Base-by-base conservation (phyloP, 257 asterid species). In the Solanum pimpinellifolium region DNA sequence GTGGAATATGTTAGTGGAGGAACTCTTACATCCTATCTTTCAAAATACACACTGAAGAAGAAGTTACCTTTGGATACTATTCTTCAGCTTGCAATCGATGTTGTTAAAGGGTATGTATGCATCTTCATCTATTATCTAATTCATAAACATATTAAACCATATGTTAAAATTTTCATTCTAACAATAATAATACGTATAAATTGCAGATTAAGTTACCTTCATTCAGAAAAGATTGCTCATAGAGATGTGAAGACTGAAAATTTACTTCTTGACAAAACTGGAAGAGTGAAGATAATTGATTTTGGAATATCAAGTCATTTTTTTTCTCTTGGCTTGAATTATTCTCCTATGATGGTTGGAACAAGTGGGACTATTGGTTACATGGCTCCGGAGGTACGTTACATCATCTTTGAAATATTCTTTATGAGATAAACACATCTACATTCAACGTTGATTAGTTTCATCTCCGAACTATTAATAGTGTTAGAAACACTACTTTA, bases 331-430 rank as follows among this genome's bases (percentile, higher is more conserved):
- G 78, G 85, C 7, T 8, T 70, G 77, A 2, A 33, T 18, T 31
- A 70, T 44, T 56, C 82, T 18, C 21, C 18, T 27, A 73, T 66
- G 49, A 83, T 88, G 88, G 87, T 84, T 0, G 87, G 65, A 42
- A 31, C 21, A 13, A 25, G 56, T 0, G 91, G 90, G 3, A 89
- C 92, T 16, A 11, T 35, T 0, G 86, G 86, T 16, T 90, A 88
- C 77, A 90, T 90, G 90, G 92, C 92, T 49, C 90, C 90, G 0
- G 90, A 88, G 89, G 90, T 88, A 47, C 60, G 33, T 41, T 56
- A 59, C 18, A 11, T 62, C 7, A 20, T 13, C 2, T 66, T 69
- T 14, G 12, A 69, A 62, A 6, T 52, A 65, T 65, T 62, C 1
- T 10, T 60, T 60, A 18, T 59, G 15, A 11, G 49, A 44, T 44